A percentile compares a stretch with the other conserved stretches of the same genome.
Evolutionary conservation across 2,329 filamentous ascomycete species (phyloP).

Genomic region (Cladorrhinum sp.): DNA sequence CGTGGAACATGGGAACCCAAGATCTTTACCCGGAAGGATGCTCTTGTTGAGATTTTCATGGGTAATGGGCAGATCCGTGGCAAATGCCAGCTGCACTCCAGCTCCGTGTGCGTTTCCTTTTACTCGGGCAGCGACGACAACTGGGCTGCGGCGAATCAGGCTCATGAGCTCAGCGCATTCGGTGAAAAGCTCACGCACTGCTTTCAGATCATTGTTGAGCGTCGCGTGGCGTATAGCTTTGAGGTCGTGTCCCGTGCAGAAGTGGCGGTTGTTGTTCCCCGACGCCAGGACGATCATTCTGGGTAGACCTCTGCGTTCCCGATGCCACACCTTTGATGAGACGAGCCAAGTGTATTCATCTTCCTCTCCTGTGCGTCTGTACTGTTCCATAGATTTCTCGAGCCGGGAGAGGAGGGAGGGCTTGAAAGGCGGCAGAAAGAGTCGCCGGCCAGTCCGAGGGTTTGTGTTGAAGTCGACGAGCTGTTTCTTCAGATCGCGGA

Average conservation of each 20-base stretch:
- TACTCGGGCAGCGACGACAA: conserved; percentile 32
- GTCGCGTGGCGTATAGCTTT: conserved; percentile 24
- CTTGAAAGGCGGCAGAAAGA: conserved; percentile 32
- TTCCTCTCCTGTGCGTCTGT: not conserved
- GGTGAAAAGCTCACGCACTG: conserved; percentile 27
- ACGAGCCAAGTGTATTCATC: conserved; percentile 31
- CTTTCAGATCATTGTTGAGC: not conserved
- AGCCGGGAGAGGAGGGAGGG: conserved; percentile 23
- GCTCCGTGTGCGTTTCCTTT: conserved; percentile 34
- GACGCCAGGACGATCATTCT: conserved; percentile 34
- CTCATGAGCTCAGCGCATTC: conserved; percentile 34
- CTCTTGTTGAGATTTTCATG: conserved; percentile 23
- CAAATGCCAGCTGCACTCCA: conserved; percentile 34
- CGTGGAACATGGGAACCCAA: conserved; percentile 35
- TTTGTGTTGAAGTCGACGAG: conserved; percentile 20
- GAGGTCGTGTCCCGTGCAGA: conserved; percentile 35
- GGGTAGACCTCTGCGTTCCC: conserved; percentile 27
- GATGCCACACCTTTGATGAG: conserved; percentile 26
- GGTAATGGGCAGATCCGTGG: conserved; percentile 32
- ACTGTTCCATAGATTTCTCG: conserved; percentile 7
- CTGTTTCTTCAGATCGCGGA: conserved; percentile 15
- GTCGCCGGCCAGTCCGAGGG: conserved; percentile 14
- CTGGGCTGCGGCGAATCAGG: conserved; percentile 33
- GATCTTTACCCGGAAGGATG: conserved; percentile 30
- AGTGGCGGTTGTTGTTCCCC: conserved; percentile 26